Evolutionary conservation across 164 flowering plant genomes (phyloP), one percentile per base, ranked within the genome.

Genomic region (Amborella trichopoda): DNA sequence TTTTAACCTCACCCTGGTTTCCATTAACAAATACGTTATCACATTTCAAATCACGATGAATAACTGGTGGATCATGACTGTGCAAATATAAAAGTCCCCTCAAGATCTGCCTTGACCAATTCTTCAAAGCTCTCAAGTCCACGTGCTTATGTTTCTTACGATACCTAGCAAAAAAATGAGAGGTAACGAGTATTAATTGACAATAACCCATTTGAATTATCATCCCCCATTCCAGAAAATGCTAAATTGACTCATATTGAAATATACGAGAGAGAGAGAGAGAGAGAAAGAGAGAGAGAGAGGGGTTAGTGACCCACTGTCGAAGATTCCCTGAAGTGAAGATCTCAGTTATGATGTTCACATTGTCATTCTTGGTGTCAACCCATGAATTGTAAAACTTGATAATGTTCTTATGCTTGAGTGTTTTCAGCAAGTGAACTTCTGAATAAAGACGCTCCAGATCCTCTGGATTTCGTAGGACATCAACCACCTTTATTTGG

Each of bases 1-100:
- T 91, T 63, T 87, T 91, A 48, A 91, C 87, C 56, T 87, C 95
- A 2, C 96, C 96, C 61, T 80, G 96, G 60, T 91, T 83, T 17
- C 96, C 98, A 74, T 91, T 91, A 14, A 91, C 82, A 62, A 91
- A 87, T 46, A 87, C 76, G 49, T 91, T 91, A 48, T 91, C 96
- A 54, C 98, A 87, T 64, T 91, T 91, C 48, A 91, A 48, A 65
- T 91, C 98, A 23, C 98, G 70, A 56, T 91, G 98, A 58, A 91
- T 83, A 47, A 87, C 75, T 1, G 91, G 96, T 0, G 96, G 96
- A 44, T 87, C 81, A 51, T 83, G 96, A 60, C 88, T 74, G 46
- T 91, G 96, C 42, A 87, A 85, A 67, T 83, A 91, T 16, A 57
- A 48, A 54, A 91, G 90, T 25, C 98, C 98, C 60, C 78, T 76